Base-by-base conservation (phyloP, 2,329 filamentous ascomycete species). In the Xylariaceae sp. region DNA sequence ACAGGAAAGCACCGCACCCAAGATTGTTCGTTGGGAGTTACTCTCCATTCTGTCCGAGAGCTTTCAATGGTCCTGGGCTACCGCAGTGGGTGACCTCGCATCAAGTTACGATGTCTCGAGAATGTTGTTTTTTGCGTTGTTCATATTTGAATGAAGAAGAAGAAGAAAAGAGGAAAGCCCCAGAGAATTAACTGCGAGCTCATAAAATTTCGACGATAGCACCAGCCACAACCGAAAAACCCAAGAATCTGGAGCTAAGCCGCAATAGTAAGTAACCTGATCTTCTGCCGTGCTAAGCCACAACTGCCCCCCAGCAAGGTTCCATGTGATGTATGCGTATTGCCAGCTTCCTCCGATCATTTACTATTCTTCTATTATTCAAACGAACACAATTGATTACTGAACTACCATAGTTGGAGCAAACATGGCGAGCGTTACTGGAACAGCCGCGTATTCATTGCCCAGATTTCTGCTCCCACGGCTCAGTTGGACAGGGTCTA, bases 1-100 rank as follows among this genome's bases (percentile, higher is more conserved):
- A 70, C 68, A 72, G 76, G 72, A 73, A 73, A 80, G 74, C 79
- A 81, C 77, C 79, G 79, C 79, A 81, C 79, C 79, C 79, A 81
- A 81, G 79, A 81, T 80, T 80, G 78, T 76, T 75, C 79, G 77
- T 66, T 75, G 69, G 72, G 64, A 59, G 61, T 78, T 76, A 58
- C 69, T 81, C 79, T 81, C 73, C 79, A 76, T 81, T 76, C 75
- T 78, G 66, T 73, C 72, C 73, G 70, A 76, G 73, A 72, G 65
- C 63, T 67, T 71, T 68, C 70, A 67, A 74, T 77, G 75, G 78
- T 81, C 79, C 54, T 81, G 78, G 78, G 73, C 65, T 66, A 68
- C 68, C 64, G 60, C 64, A 68, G 68, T 65, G 69, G 67, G 64
- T 62, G 64, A 75, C 78, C 78, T 81, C 77, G 72, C 75, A 76